Evolutionary conservation across 345 rosid genomes (phyloP), one percentile per base, ranked within the genome.

Genomic region (Acer saccharum): DNA sequence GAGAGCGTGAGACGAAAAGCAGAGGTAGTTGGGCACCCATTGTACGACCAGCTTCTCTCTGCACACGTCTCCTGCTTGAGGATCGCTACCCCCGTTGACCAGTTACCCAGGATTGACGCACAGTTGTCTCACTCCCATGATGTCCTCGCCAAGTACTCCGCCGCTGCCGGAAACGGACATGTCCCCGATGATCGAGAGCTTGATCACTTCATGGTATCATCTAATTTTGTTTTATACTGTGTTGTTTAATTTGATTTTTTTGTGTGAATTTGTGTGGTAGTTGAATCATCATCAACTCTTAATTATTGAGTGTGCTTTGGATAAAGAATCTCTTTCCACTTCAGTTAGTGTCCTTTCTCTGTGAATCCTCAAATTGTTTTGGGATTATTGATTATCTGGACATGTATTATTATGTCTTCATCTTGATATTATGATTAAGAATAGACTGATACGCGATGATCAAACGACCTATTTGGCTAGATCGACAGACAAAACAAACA

Each of bases 51-150:
- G 72, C 67, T 85, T 58, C 65, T 81, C 68, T 69, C 82, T 23
- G 83, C 83, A 7, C 87, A 79, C 32, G 81, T 77, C 32, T 80
- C 85, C 18, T 86, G 89, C 50, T 69, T 84, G 60, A 78, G 84
- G 76, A 80, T 80, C 66, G 89, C 87, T 17, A 86, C 87, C 11
- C 86, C 85, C 16, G 85, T 84, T 50, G 89, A 86, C 80, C 87
- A 81, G 85, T 64, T 80, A 65, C 84, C 87, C 0, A 81, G 86
- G 80, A 81, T 84, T 66, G 86, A 74, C 67, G 62, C 85, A n/a
- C 85, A 84, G 85, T 73, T 87, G 69, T 69, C 81, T 44, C 83
- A 68, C 77, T 81, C 86, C 27, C 81, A 73, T 69, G 81, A 83
- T 35, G 83, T 85, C 32, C 32, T 85, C 21, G 79, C 86, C 29